A percentile compares a stretch with the other conserved stretches of the same genome.
Conservation (phyloP, 1,284 basidiomycete genomes). For the Cryptococcus hybrid region DNA sequence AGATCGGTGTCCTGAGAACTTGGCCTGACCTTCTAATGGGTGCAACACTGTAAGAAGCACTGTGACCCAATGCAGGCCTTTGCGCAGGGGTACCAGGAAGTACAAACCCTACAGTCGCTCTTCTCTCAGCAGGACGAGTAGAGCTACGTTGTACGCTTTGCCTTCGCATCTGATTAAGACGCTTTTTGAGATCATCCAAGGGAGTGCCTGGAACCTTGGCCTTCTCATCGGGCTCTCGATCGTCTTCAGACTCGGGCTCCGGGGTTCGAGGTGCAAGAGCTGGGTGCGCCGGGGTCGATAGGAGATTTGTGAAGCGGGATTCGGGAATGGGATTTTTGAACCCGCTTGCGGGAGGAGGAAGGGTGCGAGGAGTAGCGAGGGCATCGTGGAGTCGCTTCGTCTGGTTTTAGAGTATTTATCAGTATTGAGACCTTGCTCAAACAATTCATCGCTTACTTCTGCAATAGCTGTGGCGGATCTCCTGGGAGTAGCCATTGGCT, state of each 20-base stretch:
- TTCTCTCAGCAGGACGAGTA: constrained; percentile 9
- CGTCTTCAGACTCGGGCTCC: constrained; percentile 3
- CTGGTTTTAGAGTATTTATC: constrained; percentile 10
- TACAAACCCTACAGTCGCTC: constrained; percentile 36
- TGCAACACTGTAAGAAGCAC: constrained; percentile 18
- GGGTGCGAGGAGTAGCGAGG: constrained; percentile 38
- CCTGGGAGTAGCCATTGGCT: constrained; percentile 3
- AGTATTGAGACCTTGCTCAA: not conserved
- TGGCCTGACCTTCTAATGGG: constrained; percentile 1
- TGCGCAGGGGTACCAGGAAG: constrained; percentile 31
- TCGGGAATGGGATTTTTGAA: constrained; percentile 32
- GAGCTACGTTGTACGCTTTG: constrained; percentile 18
- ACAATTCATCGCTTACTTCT: constrained; percentile 15
- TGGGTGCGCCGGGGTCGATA: constrained; percentile 29
- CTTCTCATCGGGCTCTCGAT: constrained; percentile 1
- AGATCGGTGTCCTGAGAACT: constrained; percentile 15
- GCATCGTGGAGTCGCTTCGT: constrained; percentile 22
- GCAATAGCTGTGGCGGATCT: constrained; percentile 12
- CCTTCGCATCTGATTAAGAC: constrained; percentile 25
- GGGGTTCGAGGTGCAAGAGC: constrained; percentile 19
- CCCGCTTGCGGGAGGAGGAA: constrained; percentile 31
- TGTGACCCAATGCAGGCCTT: constrained; percentile 2
- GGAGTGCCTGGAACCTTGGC: constrained; percentile 21
- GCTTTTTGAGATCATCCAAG: constrained; percentile 31
- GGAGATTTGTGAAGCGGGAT: constrained; percentile 8